Evolutionary conservation across 148 eudicot species (phyloP).

Genomic region (Arbutus unedo): DNA sequence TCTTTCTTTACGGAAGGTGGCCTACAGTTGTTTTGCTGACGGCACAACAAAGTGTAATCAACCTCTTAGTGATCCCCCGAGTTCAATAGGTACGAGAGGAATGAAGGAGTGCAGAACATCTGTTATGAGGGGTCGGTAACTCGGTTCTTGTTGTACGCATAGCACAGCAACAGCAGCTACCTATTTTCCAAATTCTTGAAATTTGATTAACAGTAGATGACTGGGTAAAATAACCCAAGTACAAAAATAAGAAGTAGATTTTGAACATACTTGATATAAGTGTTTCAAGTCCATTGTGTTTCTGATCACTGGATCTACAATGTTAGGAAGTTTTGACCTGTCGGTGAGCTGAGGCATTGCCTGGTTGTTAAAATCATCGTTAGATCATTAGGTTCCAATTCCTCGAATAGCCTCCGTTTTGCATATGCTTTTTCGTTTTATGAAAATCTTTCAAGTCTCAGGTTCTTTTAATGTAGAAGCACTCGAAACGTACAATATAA

Average conservation of each 20-base stretch:
- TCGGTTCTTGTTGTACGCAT: constrained; percentile 82
- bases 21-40: no score
- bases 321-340: constrained; percentile 61
- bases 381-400: background rate
- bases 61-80: constrained; percentile 65
- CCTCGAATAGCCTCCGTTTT: background rate
- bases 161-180: constrained; percentile 87
- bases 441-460: background rate
- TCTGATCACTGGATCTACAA: constrained; percentile 61
- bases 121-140: constrained; percentile 81
- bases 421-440: background rate
- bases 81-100: constrained; percentile 74
- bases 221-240: background rate
- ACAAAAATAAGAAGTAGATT: background rate
- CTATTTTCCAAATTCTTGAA: constrained; percentile 24
- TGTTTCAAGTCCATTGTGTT: constrained; percentile 72
- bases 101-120: constrained; percentile 81
- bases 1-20: no score
- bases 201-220: background rate
- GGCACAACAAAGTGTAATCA: constrained; percentile 6
- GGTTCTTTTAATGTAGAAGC: background rate
- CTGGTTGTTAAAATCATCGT: constrained; percentile 29
- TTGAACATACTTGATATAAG: constrained; percentile 56
- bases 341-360: constrained; percentile 80
- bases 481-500: background rate